A percentile compares a stretch with the other conserved stretches of the same genome.
Conservation (phyloP, 768 basidiomycete species). For the Lactarius sanguifluus region DNA sequence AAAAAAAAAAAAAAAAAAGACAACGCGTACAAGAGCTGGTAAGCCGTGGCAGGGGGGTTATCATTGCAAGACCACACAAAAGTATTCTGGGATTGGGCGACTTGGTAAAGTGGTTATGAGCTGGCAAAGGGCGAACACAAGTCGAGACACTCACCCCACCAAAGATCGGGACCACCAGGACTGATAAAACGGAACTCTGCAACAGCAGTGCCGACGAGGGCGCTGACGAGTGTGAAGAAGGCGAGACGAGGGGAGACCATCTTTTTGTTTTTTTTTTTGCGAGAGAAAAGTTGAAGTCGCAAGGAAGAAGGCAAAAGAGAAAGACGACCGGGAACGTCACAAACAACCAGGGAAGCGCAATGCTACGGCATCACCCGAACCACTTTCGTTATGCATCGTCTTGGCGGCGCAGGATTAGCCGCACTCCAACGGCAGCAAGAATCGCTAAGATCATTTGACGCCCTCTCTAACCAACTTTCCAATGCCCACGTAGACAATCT, state of each 20-base stretch:
- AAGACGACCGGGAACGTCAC: neutral
- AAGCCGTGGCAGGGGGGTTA: conserved; percentile 40
- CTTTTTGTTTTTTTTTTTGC: neutral
- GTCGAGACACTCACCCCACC: conserved; percentile 57
- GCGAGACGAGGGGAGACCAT: conserved; percentile 40
- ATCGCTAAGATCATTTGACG: conserved; percentile 75
- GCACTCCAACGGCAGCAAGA: conserved; percentile 88
- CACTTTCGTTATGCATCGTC: conserved; percentile 54
- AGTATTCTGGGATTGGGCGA: conserved; percentile 56
- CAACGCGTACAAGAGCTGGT: conserved; percentile 29
- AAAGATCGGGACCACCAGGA: conserved; percentile 45
- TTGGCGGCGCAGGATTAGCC: conserved; percentile 81
- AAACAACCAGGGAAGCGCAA: neutral
- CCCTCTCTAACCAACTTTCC: conserved; percentile 78
- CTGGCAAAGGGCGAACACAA: neutral
- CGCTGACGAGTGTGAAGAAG: conserved; percentile 40
- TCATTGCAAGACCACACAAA: conserved; percentile 56
- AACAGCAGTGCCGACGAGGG: conserved; percentile 41
- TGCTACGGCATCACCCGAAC: conserved; percentile 12
- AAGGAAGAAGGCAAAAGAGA: conserved; percentile 18
- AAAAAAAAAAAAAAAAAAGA: neutral
- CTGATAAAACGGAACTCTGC: conserved; percentile 47
- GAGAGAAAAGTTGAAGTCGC: neutral
- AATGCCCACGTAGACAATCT: conserved; percentile 74
- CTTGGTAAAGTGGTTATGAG: conserved; percentile 37